phyloP scores from a whole-genome alignment of 768 basidiomycete genomes.

The Psilocybe tampanensis region DNA sequence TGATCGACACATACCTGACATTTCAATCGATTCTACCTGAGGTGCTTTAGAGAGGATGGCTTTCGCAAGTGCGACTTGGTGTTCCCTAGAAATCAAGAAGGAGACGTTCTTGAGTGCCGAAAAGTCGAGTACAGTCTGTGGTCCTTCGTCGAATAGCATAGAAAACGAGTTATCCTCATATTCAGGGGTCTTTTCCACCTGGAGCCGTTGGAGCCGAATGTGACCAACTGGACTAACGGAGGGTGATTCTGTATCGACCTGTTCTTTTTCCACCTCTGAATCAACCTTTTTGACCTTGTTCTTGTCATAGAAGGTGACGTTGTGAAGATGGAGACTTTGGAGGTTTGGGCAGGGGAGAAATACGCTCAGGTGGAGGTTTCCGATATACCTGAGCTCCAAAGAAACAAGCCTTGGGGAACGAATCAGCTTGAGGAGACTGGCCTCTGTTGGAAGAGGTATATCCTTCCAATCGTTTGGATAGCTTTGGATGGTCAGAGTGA shows the following conservation, averaged over 20 bases:
- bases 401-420: neutral
- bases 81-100: neutral
- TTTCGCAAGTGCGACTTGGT: neutral
- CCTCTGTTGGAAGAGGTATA: neutral
- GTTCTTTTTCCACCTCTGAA: too few species aligned
- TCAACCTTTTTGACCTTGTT: neutral
- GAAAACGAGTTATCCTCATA: neutral
- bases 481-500: neutral
- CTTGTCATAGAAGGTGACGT: neutral
- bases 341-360: neutral
- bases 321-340: neutral
- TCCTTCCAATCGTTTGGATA: neutral
- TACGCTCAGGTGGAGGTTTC: neutral
- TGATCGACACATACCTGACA: neutral
- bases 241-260: too few species aligned
- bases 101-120: neutral
- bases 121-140: neutral
- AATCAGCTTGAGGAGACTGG: neutral
- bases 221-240: neutral
- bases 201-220: neutral
- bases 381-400: neutral
- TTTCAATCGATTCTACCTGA: neutral
- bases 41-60: neutral
- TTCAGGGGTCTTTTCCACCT: neutral
- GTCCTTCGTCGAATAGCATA: too few species aligned